Evolutionary conservation across 257 asterid species (phyloP), one percentile per base, ranked within the genome.

Genomic region (Scutellaria galericulata): DNA sequence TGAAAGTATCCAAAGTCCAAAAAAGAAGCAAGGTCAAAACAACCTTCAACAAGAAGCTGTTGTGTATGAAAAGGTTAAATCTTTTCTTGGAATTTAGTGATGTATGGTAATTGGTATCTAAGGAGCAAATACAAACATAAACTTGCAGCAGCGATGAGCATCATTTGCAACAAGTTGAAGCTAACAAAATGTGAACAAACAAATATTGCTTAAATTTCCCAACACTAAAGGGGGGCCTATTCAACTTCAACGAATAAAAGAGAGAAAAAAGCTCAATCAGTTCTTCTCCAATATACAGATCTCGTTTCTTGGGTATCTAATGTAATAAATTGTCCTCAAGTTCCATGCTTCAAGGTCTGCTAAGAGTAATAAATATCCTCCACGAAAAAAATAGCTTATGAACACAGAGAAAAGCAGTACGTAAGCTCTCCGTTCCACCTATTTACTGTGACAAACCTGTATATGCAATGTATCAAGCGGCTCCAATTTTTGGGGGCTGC

Each of bases 401-500:
- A 62, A 64, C 55, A 45, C 40, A 24, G 18, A 62, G 42, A 60
- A 59, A 65, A 65, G 69, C 62, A 63, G 37, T 57, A 45, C 44
- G 60, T 31, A 39, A 50, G 31, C 68, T 73, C 51, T 35, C 24
- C 74, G 35, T 70, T 61, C 75, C 66, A 64, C 7, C 74, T 75
- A 71, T 63, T 63, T 69, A 69, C 70, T 51, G 64, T 37, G 64
- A 73, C 57, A 54, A 77, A 73, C 70, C 72, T 62, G 55, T 66
- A 51, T 67, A 47, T 64, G 62, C 76, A 77, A 24, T 41, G 60
- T 53, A 63, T 85, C 81, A 83, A 13, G 61, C 48, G 7, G 70
- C 74, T 81, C 90, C 90, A 7, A 79, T 73, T 74, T 83, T 85
- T 13, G 90, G 88, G 75, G 90, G 90, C 88, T 83, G 88, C 62